Evolutionary conservation across 2,329 filamentous ascomycete species (phyloP), one percentile per base, ranked within the genome.

Genomic region (Colletotrichum scovillei): DNA sequence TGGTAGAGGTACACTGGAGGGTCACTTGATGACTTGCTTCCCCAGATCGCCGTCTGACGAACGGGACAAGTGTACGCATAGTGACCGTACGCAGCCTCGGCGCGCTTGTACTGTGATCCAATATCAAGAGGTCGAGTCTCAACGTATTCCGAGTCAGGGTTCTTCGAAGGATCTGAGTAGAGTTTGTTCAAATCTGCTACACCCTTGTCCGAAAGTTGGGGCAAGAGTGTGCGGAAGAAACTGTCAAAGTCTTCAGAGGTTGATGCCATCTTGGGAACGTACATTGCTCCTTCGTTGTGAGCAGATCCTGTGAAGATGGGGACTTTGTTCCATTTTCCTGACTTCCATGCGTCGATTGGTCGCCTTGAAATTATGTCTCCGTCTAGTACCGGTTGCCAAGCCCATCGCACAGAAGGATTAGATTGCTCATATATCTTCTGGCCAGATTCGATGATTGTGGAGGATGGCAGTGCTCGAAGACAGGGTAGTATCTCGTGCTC

Each of bases 1-100:
- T 80, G 78, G 35, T 81, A 81, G 0, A 81, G 59, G 19, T 77
- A 81, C 0, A 77, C 79, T 0, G 79, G 78, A 6, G 71, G 63
- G 28, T 78, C 42, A n/a, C 19, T 46, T 9, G 42, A 19, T n/a
- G 42, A 46, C 42, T n/a, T 46, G 19, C 42, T 46, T 67, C 72
- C 76, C 74, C 72, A 76, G 24, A 67, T 62, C 6, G 85, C 87
- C 0, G 87, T 89, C 75, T 89, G 87, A 0, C 86, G 82, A 0
- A 88, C 87, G 0, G 88, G 88, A 0, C 85, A 84, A 0, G 88
- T 84, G 64, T 90, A 90, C 0, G 87, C 88, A 64, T 88, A 90
- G 72, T 90, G 86, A 0, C 84, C 87, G 57, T 90, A 90, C 0
- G 88, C 86, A 2, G 85, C 85, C 74, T 89, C 88, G 3, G 88